Evolutionary conservation across 768 basidiomycete genomes (phyloP).

Genomic region (Russula emetica): DNA sequence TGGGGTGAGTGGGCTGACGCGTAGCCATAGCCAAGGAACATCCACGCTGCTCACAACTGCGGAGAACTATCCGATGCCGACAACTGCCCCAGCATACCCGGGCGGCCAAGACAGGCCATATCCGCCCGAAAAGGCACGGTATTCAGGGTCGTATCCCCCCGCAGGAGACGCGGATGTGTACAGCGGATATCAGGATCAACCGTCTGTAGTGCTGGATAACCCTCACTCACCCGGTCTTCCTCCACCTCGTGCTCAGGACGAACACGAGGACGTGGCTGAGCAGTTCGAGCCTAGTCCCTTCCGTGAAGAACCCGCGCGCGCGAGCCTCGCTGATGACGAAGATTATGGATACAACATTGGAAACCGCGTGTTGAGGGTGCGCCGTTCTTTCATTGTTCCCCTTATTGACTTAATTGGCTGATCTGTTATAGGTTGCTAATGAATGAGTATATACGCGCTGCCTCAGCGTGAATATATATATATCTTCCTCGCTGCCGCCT

Average conservation of each 20-base stretch:
- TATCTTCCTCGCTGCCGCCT: neutral
- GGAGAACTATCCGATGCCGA: conserved; percentile 8
- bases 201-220: conserved; percentile 13
- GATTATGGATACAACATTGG: conserved; percentile 35
- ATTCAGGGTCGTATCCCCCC: conserved; percentile 21
- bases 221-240: conserved; percentile 25
- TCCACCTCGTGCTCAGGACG: neutral
- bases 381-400: neutral
- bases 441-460: neutral
- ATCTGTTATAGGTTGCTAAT: conserved; percentile 20
- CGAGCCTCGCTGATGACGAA: conserved; percentile 35
- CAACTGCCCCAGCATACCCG: conserved; percentile 10
- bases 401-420: neutral
- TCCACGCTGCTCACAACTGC: conserved; percentile 20
- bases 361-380: conserved; percentile 34
- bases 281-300: neutral
- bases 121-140: conserved; percentile 10
- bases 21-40: conserved; percentile 28
- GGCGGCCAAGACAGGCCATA: conserved; percentile 7
- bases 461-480: neutral
- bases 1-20: conserved; percentile 7
- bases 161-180: conserved; percentile 30
- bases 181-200: conserved; percentile 29
- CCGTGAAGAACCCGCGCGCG: conserved; percentile 29
- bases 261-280: conserved; percentile 8